A percentile compares a stretch with the other conserved stretches of the same genome.
Conservation (phyloP, 164 flowering plant genomes). For the Vitis riparia region DNA sequence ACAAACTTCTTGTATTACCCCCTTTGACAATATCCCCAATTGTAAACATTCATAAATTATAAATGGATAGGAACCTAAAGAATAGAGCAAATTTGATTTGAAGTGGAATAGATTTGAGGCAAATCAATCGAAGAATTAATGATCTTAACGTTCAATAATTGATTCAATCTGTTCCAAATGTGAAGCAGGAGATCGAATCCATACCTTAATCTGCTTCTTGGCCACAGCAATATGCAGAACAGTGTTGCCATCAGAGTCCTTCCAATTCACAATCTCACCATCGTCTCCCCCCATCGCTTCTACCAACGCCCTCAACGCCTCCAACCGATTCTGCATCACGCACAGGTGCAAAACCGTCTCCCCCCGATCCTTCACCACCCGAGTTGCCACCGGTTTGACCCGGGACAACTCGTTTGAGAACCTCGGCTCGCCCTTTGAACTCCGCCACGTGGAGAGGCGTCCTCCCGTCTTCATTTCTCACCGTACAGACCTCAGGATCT, state of each 20-base stretch:
- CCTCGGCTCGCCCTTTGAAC: constrained; percentile 24
- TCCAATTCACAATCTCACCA: constrained; percentile 19
- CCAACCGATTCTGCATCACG: constrained; percentile 16
- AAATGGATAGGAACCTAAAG: too few species aligned
- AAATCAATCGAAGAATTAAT: too few species aligned
- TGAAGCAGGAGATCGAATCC: not conserved
- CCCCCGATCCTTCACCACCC: constrained; percentile 14
- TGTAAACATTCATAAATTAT: too few species aligned
- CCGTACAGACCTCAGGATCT: not conserved
- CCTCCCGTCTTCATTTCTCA: constrained; percentile 20
- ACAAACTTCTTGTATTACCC: too few species aligned
- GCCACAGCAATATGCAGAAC: constrained; percentile 30
- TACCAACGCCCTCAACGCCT: constrained; percentile 21
- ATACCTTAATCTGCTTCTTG: constrained; percentile 26
- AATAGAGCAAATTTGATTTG: too few species aligned
- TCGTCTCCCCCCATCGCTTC: not conserved
- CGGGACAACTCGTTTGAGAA: constrained; percentile 19
- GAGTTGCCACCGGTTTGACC: constrained; percentile 4
- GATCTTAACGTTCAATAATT: too few species aligned
- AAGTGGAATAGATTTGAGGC: too few species aligned
- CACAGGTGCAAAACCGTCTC: constrained; percentile 35
- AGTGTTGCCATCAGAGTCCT: constrained; percentile 28
- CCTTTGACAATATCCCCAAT: too few species aligned
- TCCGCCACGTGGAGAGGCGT: constrained; percentile 34
- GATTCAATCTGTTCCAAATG: too few species aligned